Evolutionary conservation across 2,329 filamentous ascomycete genomes (phyloP).

Genomic region (Alternaria postmessia): DNA sequence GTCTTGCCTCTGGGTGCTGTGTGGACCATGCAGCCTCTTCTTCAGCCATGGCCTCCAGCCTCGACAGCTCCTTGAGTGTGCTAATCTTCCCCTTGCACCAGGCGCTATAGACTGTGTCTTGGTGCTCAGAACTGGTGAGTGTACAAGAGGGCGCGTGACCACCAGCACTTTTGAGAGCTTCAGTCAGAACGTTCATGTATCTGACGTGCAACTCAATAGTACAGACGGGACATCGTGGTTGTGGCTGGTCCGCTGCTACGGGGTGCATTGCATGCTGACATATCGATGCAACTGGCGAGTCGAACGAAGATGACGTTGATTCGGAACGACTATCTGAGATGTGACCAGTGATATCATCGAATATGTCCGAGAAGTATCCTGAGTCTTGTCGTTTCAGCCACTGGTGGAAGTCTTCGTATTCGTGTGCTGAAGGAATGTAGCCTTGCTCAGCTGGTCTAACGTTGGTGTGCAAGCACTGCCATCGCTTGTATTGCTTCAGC

Average conservation of each 20-base stretch:
- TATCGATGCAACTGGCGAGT: slow-evolving; percentile 24
- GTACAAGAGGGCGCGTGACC: slow-evolving; percentile 31
- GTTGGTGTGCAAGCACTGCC: slow-evolving; percentile 35
- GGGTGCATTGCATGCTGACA: slow-evolving; percentile 39
- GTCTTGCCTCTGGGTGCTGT: slow-evolving; percentile 15
- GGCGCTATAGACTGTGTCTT: slow-evolving; percentile 32
- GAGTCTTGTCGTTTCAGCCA: slow-evolving; percentile 43
- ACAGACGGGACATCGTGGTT: slow-evolving; percentile 40
- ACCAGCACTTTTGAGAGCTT: slow-evolving; percentile 29
- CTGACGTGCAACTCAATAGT: slow-evolving; percentile 35
- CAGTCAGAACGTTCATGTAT: slow-evolving; percentile 36
- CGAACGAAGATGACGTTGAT: slow-evolving; percentile 1
- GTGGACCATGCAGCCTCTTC: slow-evolving; percentile 30
- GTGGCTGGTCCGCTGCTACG: slow-evolving; percentile 14
- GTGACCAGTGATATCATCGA: slow-evolving; percentile 35
- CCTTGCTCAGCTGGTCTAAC: slow-evolving; percentile 28
- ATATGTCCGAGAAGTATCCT: slow-evolving; percentile 41
- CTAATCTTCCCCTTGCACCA: slow-evolving; percentile 37
- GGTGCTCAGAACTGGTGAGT: slow-evolving; percentile 31
- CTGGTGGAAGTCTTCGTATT: slow-evolving; percentile 42
- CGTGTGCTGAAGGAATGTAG: slow-evolving; percentile 33
- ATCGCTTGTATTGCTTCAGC: slow-evolving; percentile 40
- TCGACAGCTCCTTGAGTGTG: slow-evolving; percentile 27
- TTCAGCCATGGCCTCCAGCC: slow-evolving; percentile 31
- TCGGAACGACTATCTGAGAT: slow-evolving; percentile 12